These are phyloP conservation scores for Hondaea fermentalgiana DNA, from an alignment of 108 stramenopile genomes.

Conservation along the genomic window DNA sequence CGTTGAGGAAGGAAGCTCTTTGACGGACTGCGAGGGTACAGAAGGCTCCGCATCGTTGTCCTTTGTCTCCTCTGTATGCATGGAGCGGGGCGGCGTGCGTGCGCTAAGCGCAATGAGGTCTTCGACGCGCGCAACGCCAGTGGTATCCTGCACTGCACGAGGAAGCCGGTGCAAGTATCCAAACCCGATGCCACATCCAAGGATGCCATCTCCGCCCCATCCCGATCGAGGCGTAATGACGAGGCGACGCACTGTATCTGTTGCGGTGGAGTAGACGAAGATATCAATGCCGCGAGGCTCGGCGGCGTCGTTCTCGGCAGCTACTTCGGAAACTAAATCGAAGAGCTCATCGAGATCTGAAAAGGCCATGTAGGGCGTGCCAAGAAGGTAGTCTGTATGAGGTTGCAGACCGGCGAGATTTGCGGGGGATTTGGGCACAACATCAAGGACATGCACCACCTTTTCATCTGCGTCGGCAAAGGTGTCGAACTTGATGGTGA, in stretches of 20 bases:
- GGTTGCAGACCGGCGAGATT: constrained; percentile 39
- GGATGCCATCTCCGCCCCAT: not conserved
- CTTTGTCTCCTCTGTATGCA: not conserved
- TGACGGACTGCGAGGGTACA: too few relatives aligned
- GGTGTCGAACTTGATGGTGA: constrained; percentile 86
- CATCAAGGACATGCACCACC: constrained; percentile 63
- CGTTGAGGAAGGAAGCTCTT: too few relatives aligned
- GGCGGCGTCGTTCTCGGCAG: not conserved
- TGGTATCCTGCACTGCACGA: not conserved
- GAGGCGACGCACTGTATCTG: not conserved
- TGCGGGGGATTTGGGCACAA: constrained; percentile 41
- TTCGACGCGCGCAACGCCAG: not conserved
- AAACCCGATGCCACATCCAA: not conserved
- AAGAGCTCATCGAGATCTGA: not conserved
- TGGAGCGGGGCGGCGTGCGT: not conserved
- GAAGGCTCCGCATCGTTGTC: too few relatives aligned
- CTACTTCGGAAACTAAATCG: constrained; percentile 9
- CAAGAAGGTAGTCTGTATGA: constrained; percentile 42
- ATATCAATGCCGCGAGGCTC: not conserved
- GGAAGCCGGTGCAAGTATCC: not conserved
- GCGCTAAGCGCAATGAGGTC: not conserved
- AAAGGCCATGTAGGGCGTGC: constrained; percentile 25
- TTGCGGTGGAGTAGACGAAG: not conserved
- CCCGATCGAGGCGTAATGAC: not conserved
- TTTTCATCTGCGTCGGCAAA: constrained; percentile 75